Conservation (phyloP, 2,329 filamentous ascomycete genomes). For the Colletotrichum simmondsii region DNA sequence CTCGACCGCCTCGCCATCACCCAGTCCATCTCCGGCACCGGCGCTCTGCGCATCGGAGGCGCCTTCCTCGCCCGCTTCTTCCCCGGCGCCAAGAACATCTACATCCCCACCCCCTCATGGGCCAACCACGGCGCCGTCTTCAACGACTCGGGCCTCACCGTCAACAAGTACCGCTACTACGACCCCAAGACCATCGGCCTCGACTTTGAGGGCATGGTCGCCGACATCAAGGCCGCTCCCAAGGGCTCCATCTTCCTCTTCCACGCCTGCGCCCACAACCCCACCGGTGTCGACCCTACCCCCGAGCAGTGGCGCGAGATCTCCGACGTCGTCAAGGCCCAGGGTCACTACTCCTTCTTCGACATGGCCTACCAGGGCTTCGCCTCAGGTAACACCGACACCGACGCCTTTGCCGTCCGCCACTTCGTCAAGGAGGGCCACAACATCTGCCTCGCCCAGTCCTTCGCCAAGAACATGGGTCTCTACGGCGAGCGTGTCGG, state of each 20-base stretch:
- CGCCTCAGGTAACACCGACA: constrained; percentile 89
- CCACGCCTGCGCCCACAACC: constrained; percentile 98
- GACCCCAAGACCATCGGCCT: constrained; percentile 98
- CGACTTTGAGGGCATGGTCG: constrained; percentile 93
- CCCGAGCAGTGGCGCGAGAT: constrained; percentile 93
- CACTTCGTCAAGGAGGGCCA: constrained; percentile 95
- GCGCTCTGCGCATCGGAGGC: constrained; percentile 92
- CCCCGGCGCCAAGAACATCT: constrained; percentile 92
- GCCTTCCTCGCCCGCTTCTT: constrained; percentile 94
- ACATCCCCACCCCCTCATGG: constrained; percentile 96
- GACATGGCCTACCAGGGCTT: constrained; percentile 99
- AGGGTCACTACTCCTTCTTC: constrained; percentile 94
- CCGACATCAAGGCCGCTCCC: constrained; percentile 89
- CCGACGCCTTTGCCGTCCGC: constrained; percentile 92
- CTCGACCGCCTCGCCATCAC: constrained; percentile 89
- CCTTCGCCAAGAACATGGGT: constrained; percentile 99
- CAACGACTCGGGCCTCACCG: constrained; percentile 88
- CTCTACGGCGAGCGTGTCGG: constrained; percentile 98
- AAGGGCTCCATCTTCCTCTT: constrained; percentile 90
- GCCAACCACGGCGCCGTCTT: constrained; percentile 98
- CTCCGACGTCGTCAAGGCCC: constrained; percentile 84
- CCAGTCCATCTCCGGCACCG: constrained; percentile 98
- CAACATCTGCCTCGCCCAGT: constrained; percentile 88
- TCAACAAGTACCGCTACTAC: constrained; percentile 98
- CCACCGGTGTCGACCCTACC: constrained; percentile 94